Evolutionary conservation across 1,139 yeast genomes (phyloP).

Genomic region (Wickerhamomyces sp.): DNA sequence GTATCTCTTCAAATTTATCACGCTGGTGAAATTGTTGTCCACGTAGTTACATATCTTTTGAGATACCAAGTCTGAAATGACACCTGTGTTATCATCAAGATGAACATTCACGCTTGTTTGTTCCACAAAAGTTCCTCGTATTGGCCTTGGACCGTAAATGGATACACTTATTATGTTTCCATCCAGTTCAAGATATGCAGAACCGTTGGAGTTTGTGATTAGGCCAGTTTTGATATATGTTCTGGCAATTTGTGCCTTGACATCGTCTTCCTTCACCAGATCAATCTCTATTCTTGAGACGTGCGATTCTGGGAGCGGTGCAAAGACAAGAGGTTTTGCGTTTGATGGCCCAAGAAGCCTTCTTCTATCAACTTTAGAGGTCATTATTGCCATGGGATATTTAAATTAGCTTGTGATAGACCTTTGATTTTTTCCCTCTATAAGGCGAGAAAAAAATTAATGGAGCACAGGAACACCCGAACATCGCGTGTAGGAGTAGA

Average conservation of each 20-base stretch:
- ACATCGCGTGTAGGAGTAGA: neutral
- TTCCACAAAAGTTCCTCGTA: constrained; percentile 67
- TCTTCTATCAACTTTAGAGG: constrained; percentile 53
- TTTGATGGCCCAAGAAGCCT: constrained; percentile 62
- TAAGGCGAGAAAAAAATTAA: too few species aligned
- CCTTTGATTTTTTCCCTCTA: too few species aligned
- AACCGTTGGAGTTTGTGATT: constrained; percentile 75
- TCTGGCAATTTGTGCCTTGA: constrained; percentile 19
- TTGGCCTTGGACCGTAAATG: constrained; percentile 88
- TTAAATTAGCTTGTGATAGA: too few species aligned
- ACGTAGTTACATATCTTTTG: constrained; percentile 30
- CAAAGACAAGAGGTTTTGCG: constrained; percentile 47
- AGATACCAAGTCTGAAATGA: constrained; percentile 24
- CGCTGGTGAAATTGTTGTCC: constrained; percentile 29
- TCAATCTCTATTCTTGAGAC: constrained; percentile 1
- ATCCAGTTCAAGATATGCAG: constrained; percentile 65
- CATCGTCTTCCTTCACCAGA: constrained; percentile 7
- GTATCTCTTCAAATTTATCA: constrained; percentile 61
- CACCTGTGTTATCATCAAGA: constrained; percentile 38
- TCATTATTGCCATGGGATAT: too few species aligned
- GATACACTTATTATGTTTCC: constrained; percentile 57
- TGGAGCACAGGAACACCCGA: neutral
- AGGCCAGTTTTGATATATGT: constrained; percentile 53
- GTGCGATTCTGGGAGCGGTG: constrained; percentile 17
- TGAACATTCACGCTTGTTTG: constrained; percentile 67